Evolutionary conservation across 306 rosid genomes (phyloP), one percentile per base, ranked within the genome.

Genomic region (Vigna radiata): DNA sequence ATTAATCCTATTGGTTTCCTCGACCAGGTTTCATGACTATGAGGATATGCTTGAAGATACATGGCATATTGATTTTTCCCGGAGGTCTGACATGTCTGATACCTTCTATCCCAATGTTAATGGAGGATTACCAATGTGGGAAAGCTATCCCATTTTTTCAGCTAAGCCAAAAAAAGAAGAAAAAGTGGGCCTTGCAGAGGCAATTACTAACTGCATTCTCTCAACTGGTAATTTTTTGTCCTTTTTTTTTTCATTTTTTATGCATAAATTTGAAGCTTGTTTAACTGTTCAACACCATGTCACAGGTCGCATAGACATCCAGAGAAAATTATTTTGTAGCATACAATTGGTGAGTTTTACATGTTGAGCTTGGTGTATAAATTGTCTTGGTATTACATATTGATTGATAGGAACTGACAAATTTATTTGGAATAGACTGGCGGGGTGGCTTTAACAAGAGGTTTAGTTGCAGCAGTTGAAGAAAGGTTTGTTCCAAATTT

Each of bases 41-140:
- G 98, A 95, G 86, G 98, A 92, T 81, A 87, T 95, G 97, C 89
- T 92, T 80, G 98, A 92, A 85, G 97, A 92, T 23, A 84, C 98
- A 41, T 90, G 93, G 97, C 90, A 94, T 70, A 73, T 86, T 88
- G 98, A 91, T 19, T 91, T 84, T 84, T 87, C 91, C 25, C 90
- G 94, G 83, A 88, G 97, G 70, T 31, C 96, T 72, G 97, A 91
- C 73, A 82, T 93, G 80, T 76, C 96, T 3, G 97, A 94, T 33
- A 86, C 85, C 71, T 74, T 90, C 68, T 91, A 85, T 83, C 91
- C 96, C 61, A 80, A 87, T 75, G 68, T 88, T 75, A 89, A 85
- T 71, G 88, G 87, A 61, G 96, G 96, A 69, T 76, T 85, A 72
- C 89, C 95, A 47, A 82, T 89, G 96, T 92, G 97, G 98, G 98